Conservation (phyloP, 495 filamentous ascomycete genomes). For the Lophiotrema nucula region DNA sequence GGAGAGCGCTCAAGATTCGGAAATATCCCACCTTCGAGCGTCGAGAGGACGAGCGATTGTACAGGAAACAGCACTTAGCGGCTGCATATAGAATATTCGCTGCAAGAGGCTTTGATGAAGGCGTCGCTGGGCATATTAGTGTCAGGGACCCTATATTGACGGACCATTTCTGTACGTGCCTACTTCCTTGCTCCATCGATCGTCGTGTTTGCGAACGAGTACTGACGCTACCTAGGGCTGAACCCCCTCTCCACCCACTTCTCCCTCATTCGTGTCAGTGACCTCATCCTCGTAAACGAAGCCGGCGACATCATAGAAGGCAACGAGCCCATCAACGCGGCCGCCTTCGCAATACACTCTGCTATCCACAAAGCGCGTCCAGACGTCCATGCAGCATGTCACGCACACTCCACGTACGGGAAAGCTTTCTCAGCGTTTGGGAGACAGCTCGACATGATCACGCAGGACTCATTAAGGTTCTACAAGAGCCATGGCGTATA, state of each 20-base stretch:
- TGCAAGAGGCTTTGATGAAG: slow-evolving; percentile 67
- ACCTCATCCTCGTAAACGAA: slow-evolving; percentile 57
- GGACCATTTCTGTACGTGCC: slow-evolving; percentile 46
- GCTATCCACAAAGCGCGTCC: slow-evolving; percentile 56
- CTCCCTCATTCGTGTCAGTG: slow-evolving; percentile 50
- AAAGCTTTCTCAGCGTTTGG: slow-evolving; percentile 56
- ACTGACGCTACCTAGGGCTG: slow-evolving; percentile 37
- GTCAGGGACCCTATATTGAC: slow-evolving; percentile 52
- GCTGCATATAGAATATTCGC: slow-evolving; percentile 72
- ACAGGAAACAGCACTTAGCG: slow-evolving; percentile 70
- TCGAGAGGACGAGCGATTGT: slow-evolving; percentile 59
- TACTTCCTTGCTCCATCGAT: too few species aligned
- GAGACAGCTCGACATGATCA: slow-evolving; percentile 58
- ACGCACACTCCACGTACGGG: slow-evolving; percentile 54
- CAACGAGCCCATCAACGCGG: slow-evolving; percentile 60
- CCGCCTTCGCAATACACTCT: slow-evolving; percentile 67
- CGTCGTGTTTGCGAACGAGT: too few species aligned
- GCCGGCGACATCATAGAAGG: slow-evolving; percentile 50
- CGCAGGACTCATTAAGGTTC: slow-evolving; percentile 70
- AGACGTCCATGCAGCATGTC: slow-evolving; percentile 54
- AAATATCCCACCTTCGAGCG: slow-evolving; percentile 56
- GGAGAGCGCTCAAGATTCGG: slow-evolving; percentile 37
- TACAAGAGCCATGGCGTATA: slow-evolving; percentile 54
- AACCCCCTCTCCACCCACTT: slow-evolving; percentile 61
- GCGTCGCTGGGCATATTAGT: slow-evolving; percentile 64